Evolutionary conservation across 192 early-diverging fungal species (phyloP).

Genomic region (Coemansia sp.): DNA sequence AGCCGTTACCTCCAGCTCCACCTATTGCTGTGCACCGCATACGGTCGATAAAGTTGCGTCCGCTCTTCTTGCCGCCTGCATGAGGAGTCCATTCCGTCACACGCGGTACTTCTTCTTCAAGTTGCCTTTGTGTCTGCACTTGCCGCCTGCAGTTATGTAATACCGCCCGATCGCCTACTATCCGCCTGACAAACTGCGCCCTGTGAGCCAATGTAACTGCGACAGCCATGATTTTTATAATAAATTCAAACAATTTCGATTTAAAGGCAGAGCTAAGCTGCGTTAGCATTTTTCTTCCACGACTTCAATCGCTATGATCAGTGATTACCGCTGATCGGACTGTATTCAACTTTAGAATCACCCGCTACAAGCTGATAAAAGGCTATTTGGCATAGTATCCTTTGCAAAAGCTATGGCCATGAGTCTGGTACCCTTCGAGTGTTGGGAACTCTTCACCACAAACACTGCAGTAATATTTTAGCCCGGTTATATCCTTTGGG

Average conservation of each 20-base stretch:
- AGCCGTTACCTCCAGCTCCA: conserved; percentile 75
- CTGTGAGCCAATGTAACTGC: background rate
- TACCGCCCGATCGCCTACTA: background rate
- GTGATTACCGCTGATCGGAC: background rate
- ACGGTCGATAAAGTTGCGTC: conserved; percentile 76
- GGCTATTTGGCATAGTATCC: too few relatives aligned
- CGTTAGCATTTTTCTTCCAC: background rate
- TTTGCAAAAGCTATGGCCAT: too few relatives aligned
- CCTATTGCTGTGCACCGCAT: conserved; percentile 66
- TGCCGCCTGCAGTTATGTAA: background rate
- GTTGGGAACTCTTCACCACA: too few relatives aligned
- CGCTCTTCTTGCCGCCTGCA: conserved; percentile 20
- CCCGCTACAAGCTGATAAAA: too few relatives aligned
- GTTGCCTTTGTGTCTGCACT: background rate
- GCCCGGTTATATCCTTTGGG: too few relatives aligned
- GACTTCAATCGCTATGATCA: background rate
- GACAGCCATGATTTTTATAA: background rate
- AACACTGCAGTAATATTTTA: too few relatives aligned
- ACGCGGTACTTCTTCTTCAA: background rate
- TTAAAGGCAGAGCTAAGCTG: background rate
- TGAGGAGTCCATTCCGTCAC: conserved; percentile 6
- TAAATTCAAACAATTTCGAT: background rate
- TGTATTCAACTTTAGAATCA: too few relatives aligned
- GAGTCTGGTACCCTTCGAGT: too few relatives aligned
- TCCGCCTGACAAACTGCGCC: background rate